Conservation (phyloP, 768 basidiomycete genomes). For the Xerocomellus amylosporus region DNA sequence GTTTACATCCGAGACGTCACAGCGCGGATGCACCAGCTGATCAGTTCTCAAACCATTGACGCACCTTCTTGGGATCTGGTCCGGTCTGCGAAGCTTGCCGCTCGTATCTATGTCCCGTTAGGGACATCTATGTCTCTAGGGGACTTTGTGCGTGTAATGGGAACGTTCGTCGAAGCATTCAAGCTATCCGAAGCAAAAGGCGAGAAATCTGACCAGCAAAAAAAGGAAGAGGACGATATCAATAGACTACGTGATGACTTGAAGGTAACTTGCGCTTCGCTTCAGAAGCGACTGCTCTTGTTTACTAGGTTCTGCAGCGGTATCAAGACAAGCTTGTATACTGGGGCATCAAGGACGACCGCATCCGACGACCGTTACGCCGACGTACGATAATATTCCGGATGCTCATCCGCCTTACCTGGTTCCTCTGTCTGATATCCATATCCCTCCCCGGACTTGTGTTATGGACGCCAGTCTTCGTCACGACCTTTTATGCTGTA, state of each 20-base stretch:
- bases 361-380: constrained; percentile 64
- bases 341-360: constrained; percentile 81
- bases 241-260: constrained; percentile 49
- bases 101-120: constrained; percentile 82
- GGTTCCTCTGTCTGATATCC: constrained; percentile 58
- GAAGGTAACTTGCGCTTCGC: constrained; percentile 42
- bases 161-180: constrained; percentile 76
- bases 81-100: constrained; percentile 71
- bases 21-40: constrained; percentile 58
- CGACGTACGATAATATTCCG: constrained; percentile 57
- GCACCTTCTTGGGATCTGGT: constrained; percentile 83
- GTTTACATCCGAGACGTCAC: constrained; percentile 59
- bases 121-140: constrained; percentile 84
- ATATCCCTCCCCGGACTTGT: constrained; percentile 73
- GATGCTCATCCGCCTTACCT: constrained; percentile 60
- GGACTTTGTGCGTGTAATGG: constrained; percentile 74
- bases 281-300: not conserved
- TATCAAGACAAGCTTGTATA: constrained; percentile 72
- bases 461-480: constrained; percentile 82
- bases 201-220: constrained; percentile 24
- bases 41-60: constrained; percentile 75
- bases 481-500: constrained; percentile 65
- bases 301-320: constrained; percentile 37
- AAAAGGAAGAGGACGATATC: constrained; percentile 28
- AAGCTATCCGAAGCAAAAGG: constrained; percentile 40